Evolutionary conservation across 2,329 filamentous ascomycete species (phyloP).

Genomic region (Domatiomyces globalis): DNA sequence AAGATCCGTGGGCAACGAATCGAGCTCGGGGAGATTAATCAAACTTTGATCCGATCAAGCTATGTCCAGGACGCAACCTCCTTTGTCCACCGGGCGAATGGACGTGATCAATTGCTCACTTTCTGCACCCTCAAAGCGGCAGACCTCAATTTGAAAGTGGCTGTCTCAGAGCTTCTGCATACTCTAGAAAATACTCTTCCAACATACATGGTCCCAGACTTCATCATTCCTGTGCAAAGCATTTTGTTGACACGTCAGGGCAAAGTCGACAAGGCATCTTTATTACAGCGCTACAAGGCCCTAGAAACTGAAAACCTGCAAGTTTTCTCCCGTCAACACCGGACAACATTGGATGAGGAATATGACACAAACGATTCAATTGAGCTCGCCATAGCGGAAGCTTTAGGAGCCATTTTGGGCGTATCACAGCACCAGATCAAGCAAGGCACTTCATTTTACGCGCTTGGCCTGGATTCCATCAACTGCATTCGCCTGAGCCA

Average conservation of each 20-base stretch:
- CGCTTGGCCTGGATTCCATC: conserved; percentile 71
- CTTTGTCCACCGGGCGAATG: conserved; percentile 33
- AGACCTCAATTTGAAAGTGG: background rate
- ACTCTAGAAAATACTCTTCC: conserved; percentile 46
- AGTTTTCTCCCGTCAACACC: conserved; percentile 2
- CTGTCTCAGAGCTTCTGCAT: conserved; percentile 38
- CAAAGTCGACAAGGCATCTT: conserved; percentile 51
- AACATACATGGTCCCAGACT: conserved; percentile 64
- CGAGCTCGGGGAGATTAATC: conserved; percentile 63
- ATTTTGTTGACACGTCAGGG: conserved; percentile 62
- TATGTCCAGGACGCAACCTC: conserved; percentile 50
- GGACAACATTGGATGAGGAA: conserved; percentile 19
- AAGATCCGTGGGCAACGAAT: conserved; percentile 71
- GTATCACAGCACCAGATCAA: conserved; percentile 36
- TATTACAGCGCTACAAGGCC: conserved; percentile 36
- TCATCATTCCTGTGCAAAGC: conserved; percentile 52
- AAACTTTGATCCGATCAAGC: conserved; percentile 39
- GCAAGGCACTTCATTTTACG: conserved; percentile 58
- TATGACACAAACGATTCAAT: conserved; percentile 23
- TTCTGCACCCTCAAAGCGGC: conserved; percentile 45
- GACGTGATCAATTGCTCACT: conserved; percentile 44
- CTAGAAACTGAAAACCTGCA: conserved; percentile 37
- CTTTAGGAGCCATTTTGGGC: conserved; percentile 39
- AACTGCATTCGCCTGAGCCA: conserved; percentile 59
- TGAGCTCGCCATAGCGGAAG: conserved; percentile 43